Evolutionary conservation across 306 rosid species (phyloP), one percentile per base, ranked within the genome.

Genomic region (Acacia confusa): DNA sequence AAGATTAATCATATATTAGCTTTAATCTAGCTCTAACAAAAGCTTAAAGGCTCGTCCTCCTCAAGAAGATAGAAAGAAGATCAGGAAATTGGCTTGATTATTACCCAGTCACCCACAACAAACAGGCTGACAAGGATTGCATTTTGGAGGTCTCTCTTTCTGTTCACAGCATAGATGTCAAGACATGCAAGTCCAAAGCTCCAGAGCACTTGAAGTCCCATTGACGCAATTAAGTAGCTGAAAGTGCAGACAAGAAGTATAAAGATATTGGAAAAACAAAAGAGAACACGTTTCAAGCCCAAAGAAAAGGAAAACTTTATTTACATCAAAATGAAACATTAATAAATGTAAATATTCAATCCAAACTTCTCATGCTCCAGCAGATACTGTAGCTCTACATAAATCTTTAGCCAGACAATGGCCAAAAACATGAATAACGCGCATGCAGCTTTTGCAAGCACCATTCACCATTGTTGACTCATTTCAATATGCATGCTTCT

Each of bases 181-280:
- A 95, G 99, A 79, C 97, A 90, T 72, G 97, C 97, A 87, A 95
- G 99, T 80, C 97, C 98, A 77, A 93, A 87, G 90, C 99, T 95
- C 98, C 99, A 95, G 57, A 93, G 87, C 82, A 87, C 95, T 91
- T 95, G 99, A 92, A 95, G 97, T 50, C 98, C 98, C 98, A 95
- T 93, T 76, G 99, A 95, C 73, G 99, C 98, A 83, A 92, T 89
- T 90, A 95, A 89, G 83, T 93, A 95, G 85, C 99, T 95, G 96
- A 82, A 87, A 41, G 32, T 9, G 48, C 65, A 80, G 75, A 43
- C 52, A 81, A 79, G 80, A 28, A 78, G 32, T 50, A 30, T 70
- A 60, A 48, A 75, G 70, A 67, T 63, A 82, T 61, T 27, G 32
- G 79, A 61, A 47, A 41, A 41, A 63, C 27, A 77, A 84, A 63